Base-by-base conservation (phyloP, 2,329 filamentous ascomycete genomes). In the Truncatella angustata region DNA sequence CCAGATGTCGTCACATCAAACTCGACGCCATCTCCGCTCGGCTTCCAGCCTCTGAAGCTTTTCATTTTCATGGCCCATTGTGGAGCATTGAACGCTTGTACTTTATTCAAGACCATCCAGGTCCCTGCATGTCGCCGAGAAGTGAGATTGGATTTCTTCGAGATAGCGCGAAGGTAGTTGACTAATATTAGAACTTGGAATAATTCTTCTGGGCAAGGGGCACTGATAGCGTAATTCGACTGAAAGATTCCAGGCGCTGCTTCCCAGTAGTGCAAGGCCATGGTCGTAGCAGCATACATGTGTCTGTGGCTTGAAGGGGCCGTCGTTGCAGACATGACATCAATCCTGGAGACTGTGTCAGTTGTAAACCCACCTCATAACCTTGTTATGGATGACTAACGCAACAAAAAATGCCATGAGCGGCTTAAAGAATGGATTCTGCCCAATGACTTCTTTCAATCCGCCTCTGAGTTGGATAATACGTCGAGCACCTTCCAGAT, bases 161-260 rank as follows among this genome's bases (percentile, higher is more conserved):
- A 52, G 44, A 56, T 54, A n/a, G 52, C 49, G 12, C 54, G 56
- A 16, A 58, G 50, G 12, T 56, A 56, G 43, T 58, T 58, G 47
- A 53, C 35, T 4, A 56, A 39, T 12, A 56, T 58, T 7, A 58
- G 47, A 9, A 39, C 37, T 26, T 54, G 54, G 39, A 56, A 56
- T 4, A 58, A 26, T 18, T 56, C 54, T 23, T 58, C 54, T 16
- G 56, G 52, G 32, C 52, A 56, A 7, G 56, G 56, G 28, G 50
- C 48, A 30, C 54, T 56, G 36, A 56, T 50, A 23, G 54, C 56
- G 26, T 56, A 42, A 16, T 56, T 58, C 11, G 46, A 50, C 26
- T 54, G 54, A 21, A 58, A 56, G 49, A 58, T 52, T 24, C 48
- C 50, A 5, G 39, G 37, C 35, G 50, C 52, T 6, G 36, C 43